Percentiles rank a stretch among this genome's conserved stretches.
Conservation (phyloP, 495 filamentous ascomycete genomes). For the Opeltia flavorubescens region DNA sequence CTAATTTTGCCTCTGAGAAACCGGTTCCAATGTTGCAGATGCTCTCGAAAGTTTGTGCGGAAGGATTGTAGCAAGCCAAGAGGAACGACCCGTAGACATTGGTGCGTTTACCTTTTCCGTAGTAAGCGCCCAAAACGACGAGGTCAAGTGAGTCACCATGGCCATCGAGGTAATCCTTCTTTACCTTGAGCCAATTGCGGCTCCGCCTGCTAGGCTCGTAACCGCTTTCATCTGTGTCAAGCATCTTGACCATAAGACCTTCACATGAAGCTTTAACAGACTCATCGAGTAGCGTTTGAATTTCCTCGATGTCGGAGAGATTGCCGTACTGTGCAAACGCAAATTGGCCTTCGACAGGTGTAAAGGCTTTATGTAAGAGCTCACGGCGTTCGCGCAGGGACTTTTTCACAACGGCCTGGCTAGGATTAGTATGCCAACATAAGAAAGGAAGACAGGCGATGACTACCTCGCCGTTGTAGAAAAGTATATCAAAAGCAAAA, state of each 20-base stretch:
- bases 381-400: conserved; percentile 72
- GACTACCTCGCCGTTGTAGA: conserved; percentile 74
- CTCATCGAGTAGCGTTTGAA: conserved; percentile 82
- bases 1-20: conserved; percentile 76
- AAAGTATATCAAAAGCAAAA: conserved; percentile 91
- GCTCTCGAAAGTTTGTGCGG: conserved; percentile 69
- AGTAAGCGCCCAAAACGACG: conserved; percentile 89
- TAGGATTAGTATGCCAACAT: not conserved
- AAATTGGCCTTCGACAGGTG: conserved; percentile 74
- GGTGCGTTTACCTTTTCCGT: conserved; percentile 87
- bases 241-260: conserved; percentile 98
- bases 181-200: conserved; percentile 97
- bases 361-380: conserved; percentile 60
- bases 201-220: conserved; percentile 92
- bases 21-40: conserved; percentile 98
- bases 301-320: conserved; percentile 81
- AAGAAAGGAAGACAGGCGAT: not conserved
- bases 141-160: conserved; percentile 93
- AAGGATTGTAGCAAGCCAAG: conserved; percentile 79
- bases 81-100: conserved; percentile 91
- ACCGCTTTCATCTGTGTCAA: conserved; percentile 77
- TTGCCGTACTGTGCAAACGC: conserved; percentile 77
- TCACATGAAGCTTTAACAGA: conserved; percentile 90
- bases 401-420: conserved; percentile 66
- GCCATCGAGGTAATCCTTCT: conserved; percentile 91